A percentile compares a stretch with the other conserved stretches of the same genome.
Evolutionary conservation across 441 rosid genomes (phyloP).

Genomic region (Croton setiger): DNA sequence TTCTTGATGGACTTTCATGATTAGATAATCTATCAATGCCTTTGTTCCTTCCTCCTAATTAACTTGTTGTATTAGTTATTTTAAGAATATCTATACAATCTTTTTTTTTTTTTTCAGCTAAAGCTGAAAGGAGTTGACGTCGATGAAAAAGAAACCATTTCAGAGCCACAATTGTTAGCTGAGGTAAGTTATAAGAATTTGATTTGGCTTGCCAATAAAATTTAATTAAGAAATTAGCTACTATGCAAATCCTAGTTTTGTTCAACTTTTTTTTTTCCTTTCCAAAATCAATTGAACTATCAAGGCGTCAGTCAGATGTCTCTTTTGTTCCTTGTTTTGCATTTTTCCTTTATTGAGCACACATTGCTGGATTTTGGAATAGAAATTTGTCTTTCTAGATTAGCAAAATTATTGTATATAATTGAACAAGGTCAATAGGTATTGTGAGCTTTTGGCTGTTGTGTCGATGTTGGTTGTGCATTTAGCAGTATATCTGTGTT

Average conservation of each 20-base stretch:
- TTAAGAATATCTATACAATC: background rate
- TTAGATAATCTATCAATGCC: constrained; percentile 3
- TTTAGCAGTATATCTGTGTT: background rate
- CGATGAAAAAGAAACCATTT: constrained; percentile 83
- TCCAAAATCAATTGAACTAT: background rate
- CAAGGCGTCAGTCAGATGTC: background rate
- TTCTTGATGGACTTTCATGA: constrained; percentile 5
- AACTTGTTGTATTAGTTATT: too few relatives aligned
- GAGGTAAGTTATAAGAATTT: constrained; percentile 45
- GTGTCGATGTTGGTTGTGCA: background rate
- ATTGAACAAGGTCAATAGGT: background rate
- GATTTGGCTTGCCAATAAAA: background rate
- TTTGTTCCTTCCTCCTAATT: too few relatives aligned
- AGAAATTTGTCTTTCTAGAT: background rate
- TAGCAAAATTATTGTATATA: background rate
- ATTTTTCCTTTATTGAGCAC: background rate
- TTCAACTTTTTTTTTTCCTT: background rate
- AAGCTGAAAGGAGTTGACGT: constrained; percentile 68
- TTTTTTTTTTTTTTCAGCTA: constrained; percentile 34
- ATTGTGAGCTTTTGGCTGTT: background rate
- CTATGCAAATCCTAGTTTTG: background rate
- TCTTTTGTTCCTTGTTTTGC: background rate
- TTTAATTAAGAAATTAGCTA: background rate
- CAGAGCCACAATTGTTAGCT: constrained; percentile 65
- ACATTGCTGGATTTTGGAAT: background rate